phyloP scores from a whole-genome alignment of 306 rosid genomes.

The Trifolium subterraneum region DNA sequence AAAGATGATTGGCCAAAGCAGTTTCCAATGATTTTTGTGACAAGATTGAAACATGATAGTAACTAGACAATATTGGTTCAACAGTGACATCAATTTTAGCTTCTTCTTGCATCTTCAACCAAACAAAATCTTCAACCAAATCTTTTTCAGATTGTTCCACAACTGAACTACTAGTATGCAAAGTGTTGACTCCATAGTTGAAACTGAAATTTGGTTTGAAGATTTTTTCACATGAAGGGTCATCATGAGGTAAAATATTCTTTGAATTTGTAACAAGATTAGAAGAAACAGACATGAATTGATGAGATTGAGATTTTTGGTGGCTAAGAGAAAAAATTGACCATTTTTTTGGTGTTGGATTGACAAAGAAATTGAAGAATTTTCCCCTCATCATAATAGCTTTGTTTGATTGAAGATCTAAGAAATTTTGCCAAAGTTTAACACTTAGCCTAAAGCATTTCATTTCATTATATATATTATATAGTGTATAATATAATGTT shows the following conservation, averaged over 20 bases:
- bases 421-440: neutral
- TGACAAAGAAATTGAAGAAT: conserved; percentile 18
- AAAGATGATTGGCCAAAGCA: conserved; percentile 67
- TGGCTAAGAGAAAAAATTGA: conserved; percentile 4
- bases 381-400: conserved; percentile 1
- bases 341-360: conserved; percentile 35
- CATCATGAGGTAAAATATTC: neutral
- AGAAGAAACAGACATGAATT: conserved; percentile 46
- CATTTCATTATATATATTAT: neutral
- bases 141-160: conserved; percentile 36
- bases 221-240: conserved; percentile 11
- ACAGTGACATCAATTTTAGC: conserved; percentile 57
- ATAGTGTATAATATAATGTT: neutral
- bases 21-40: conserved; percentile 59
- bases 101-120: conserved; percentile 73
- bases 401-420: conserved; percentile 26
- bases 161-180: conserved; percentile 35
- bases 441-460: neutral
- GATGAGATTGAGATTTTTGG: neutral
- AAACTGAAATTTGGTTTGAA: conserved; percentile 40
- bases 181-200: conserved; percentile 35
- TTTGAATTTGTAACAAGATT: conserved; percentile 39
- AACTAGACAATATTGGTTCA: conserved; percentile 69
- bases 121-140: conserved; percentile 43
- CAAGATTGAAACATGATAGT: conserved; percentile 57